phyloP scores from a whole-genome alignment of 139 green algal genomes.

The Coelastrella sp. region DNA sequence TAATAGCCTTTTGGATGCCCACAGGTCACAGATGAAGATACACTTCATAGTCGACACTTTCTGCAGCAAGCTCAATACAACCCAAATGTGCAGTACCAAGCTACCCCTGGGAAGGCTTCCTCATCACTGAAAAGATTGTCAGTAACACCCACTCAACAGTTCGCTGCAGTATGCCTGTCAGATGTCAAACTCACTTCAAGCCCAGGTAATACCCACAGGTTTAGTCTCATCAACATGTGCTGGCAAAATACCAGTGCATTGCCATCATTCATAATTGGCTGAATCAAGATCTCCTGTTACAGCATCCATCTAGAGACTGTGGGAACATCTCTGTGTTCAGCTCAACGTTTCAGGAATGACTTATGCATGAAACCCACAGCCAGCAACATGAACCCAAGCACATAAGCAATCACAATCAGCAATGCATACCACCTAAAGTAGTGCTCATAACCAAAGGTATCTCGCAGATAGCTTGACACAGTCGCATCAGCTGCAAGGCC shows the following conservation, averaged over 20 bases:
- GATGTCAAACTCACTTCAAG: too few relatives aligned
- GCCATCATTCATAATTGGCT: constrained; percentile 55
- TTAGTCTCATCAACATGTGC: not conserved
- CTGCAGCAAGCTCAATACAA: too few relatives aligned
- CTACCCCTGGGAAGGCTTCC: too few relatives aligned
- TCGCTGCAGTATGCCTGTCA: too few relatives aligned
- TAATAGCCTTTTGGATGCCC: too few relatives aligned
- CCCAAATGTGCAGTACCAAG: too few relatives aligned
- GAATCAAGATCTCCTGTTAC: not conserved
- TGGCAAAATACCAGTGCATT: constrained; percentile 11
- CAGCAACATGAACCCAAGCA: constrained; percentile 48
- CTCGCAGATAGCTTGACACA: constrained; percentile 22
- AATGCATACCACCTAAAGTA: constrained; percentile 50
- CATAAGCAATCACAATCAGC: constrained; percentile 46
- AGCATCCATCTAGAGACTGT: too few relatives aligned
- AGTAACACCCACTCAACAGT: too few relatives aligned
- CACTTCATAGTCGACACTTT: too few relatives aligned
- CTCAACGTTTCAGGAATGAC: constrained; percentile 44
- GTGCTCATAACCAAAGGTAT: constrained; percentile 51
- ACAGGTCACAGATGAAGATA: too few relatives aligned
- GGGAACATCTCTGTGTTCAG: not conserved
- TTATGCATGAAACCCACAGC: constrained; percentile 39
- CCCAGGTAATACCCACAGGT: too few relatives aligned
- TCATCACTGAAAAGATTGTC: too few relatives aligned
- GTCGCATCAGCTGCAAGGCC: constrained; percentile 1